These are phyloP conservation scores for Drosera spatulata DNA, from an alignment of 179 eudicot species.

Conservation along the genomic window DNA sequence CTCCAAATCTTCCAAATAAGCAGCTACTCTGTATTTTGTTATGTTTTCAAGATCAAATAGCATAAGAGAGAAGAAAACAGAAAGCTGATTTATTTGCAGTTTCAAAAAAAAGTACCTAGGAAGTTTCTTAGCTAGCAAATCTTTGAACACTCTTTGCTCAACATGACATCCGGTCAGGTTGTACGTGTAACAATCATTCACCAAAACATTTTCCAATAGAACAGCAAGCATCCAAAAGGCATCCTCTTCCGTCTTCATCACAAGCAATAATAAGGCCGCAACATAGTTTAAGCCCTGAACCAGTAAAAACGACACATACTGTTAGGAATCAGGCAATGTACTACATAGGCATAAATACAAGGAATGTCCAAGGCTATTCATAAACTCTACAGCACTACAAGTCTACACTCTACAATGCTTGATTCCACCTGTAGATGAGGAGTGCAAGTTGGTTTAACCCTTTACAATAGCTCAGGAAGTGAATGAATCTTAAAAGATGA, in stretches of 20 bases:
- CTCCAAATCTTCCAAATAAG: constrained; percentile 82
- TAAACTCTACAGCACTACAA: too few relatives aligned
- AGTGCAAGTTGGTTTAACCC: too few relatives aligned
- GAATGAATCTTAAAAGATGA: too few relatives aligned
- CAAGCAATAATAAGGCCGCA: constrained; percentile 84
- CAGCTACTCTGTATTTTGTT: constrained; percentile 61
- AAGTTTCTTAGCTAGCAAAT: constrained; percentile 64
- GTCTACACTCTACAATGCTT: too few relatives aligned
- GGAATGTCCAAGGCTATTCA: neutral
- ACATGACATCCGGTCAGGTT: constrained; percentile 97
- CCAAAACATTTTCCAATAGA: constrained; percentile 81
- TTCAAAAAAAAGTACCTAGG: constrained; percentile 44
- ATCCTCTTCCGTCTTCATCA: constrained; percentile 99
- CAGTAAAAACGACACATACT: too few relatives aligned
- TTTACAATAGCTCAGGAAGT: too few relatives aligned
- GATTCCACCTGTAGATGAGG: too few relatives aligned
- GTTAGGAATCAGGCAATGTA: too few relatives aligned
- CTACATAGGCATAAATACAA: neutral
- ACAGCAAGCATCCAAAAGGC: constrained; percentile 99
- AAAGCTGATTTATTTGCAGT: neutral
- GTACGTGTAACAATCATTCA: constrained; percentile 71
- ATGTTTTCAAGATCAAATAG: neutral
- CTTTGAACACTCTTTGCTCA: constrained; percentile 93
- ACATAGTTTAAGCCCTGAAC: constrained; percentile 97
- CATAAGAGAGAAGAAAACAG: neutral